A percentile compares a stretch with the other conserved stretches of the same genome.
phyloP scores from a whole-genome alignment of 306 rosid species.

The Dalbergia cultrata region DNA sequence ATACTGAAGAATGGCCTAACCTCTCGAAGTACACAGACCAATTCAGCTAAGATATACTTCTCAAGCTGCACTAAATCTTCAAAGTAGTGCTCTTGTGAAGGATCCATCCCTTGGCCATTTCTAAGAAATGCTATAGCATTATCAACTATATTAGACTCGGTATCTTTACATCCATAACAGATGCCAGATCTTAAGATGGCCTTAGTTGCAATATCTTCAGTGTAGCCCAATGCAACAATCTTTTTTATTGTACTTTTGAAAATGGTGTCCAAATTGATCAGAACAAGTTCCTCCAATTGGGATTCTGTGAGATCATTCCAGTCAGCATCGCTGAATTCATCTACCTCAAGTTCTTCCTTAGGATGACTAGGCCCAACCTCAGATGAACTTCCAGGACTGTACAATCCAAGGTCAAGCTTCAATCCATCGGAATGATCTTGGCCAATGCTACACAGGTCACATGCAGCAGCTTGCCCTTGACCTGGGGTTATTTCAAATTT shows the following conservation, averaged over 20 bases:
- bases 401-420: conserved; percentile 83
- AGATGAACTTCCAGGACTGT: conserved; percentile 56
- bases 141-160: conserved; percentile 80
- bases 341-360: conserved; percentile 65
- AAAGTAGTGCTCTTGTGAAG: conserved; percentile 70
- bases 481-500: conserved; percentile 63
- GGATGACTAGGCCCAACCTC: conserved; percentile 62
- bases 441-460: conserved; percentile 67
- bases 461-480: conserved; percentile 58
- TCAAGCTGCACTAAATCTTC: conserved; percentile 83
- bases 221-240: conserved; percentile 69
- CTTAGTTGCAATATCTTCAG: conserved; percentile 74
- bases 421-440: conserved; percentile 68
- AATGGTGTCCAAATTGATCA: conserved; percentile 72
- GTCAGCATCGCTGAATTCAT: conserved; percentile 71
- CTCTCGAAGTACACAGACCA: conserved; percentile 85
- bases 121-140: conserved; percentile 70
- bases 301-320: conserved; percentile 86
- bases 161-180: conserved; percentile 85
- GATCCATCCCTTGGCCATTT: conserved; percentile 72
- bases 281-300: conserved; percentile 81
- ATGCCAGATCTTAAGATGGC: conserved; percentile 81
- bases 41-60: conserved; percentile 78
- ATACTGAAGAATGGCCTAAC: conserved; percentile 83
- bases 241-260: conserved; percentile 79